Evolutionary conservation across 495 filamentous ascomycete species (phyloP).

Genomic region (Bombardia bombarda): DNA sequence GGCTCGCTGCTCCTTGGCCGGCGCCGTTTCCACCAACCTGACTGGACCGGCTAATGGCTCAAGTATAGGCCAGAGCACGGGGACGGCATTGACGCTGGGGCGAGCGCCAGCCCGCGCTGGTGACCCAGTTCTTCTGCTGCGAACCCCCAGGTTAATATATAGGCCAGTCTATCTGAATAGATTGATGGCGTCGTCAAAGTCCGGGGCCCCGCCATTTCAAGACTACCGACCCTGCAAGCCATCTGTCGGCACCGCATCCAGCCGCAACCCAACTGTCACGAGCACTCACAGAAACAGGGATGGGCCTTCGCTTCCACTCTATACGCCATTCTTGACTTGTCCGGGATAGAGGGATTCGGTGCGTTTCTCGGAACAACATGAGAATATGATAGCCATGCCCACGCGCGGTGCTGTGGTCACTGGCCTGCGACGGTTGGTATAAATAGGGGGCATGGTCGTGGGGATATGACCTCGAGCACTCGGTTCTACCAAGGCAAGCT

Average conservation of each 20-base stretch:
- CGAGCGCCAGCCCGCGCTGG: conserved; percentile 12
- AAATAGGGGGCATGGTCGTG: conserved; percentile 9
- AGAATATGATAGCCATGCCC: conserved; percentile 2
- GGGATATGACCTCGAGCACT: not conserved
- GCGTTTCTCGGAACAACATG: conserved; percentile 18
- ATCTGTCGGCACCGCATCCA: conserved; percentile 10
- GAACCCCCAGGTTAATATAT: conserved; percentile 17
- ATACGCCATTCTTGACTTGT: conserved; percentile 13
- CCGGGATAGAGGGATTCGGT: conserved; percentile 17
- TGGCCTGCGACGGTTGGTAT: conserved; percentile 4
- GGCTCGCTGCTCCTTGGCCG: conserved; percentile 4
- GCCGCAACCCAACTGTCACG: conserved; percentile 11
- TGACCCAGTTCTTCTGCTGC: conserved; percentile 7
- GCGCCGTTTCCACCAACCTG: conserved; percentile 7
- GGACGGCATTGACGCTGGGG: conserved; percentile 21
- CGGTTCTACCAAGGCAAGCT: not conserved
- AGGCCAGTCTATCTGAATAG: conserved; percentile 25
- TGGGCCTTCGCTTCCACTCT: conserved; percentile 18
- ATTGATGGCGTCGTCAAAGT: conserved; percentile 15
- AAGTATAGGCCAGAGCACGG: conserved; percentile 11
- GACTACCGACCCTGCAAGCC: conserved; percentile 19
- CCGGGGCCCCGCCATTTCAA: conserved; percentile 24
- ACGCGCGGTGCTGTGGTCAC: not conserved
- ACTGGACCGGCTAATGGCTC: conserved; percentile 19
- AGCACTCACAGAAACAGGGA: conserved; percentile 11